A percentile compares a stretch with the other conserved stretches of the same genome.
phyloP scores from a whole-genome alignment of 208 protist species.

The Plasmodiophora brassicae region DNA sequence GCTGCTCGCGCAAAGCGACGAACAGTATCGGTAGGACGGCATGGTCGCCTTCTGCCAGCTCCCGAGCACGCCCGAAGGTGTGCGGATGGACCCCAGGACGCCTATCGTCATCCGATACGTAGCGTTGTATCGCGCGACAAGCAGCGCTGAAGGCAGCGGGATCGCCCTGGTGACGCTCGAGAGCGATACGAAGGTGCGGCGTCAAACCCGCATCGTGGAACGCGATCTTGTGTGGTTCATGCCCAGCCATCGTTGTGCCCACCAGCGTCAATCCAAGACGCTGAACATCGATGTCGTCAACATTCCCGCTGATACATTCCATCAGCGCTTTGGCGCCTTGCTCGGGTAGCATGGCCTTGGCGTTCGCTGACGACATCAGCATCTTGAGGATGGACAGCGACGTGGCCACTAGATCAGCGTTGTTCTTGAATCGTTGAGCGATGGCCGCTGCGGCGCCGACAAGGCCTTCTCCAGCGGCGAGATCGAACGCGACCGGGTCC shows the following conservation, averaged over 20 bases:
- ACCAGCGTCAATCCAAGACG: not conserved
- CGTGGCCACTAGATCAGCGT: too few relatives aligned
- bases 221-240: not conserved
- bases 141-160: not conserved
- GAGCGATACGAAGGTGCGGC: not conserved
- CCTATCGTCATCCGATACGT: not conserved
- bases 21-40: not conserved
- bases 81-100: slow-evolving; percentile 18
- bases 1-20: not conserved
- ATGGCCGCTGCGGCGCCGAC: too few relatives aligned
- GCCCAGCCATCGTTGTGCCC: not conserved
- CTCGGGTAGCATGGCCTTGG: not conserved
- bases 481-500: too few relatives aligned
- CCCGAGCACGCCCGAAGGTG: not conserved
- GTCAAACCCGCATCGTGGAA: not conserved
- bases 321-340: not conserved
- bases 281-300: slow-evolving; percentile 4
- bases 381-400: too few relatives aligned
- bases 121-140: not conserved
- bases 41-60: not conserved
- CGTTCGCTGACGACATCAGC: too few relatives aligned
- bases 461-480: too few relatives aligned
- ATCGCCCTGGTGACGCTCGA: not conserved
- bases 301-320: not conserved
- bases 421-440: too few relatives aligned